Conservation (phyloP, 116 monocot species). For the Papilionanthe hybrid region DNA sequence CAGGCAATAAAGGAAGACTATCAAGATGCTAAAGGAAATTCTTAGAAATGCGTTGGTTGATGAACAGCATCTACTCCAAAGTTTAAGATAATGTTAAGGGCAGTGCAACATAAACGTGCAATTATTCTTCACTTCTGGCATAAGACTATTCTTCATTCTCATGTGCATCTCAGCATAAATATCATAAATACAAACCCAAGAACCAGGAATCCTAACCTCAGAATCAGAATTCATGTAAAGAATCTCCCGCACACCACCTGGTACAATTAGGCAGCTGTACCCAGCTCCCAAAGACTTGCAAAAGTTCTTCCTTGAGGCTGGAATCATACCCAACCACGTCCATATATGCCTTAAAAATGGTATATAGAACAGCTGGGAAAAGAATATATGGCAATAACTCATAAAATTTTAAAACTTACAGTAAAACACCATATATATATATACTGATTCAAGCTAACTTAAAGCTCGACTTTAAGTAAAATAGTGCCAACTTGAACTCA, state of each 20-base stretch:
- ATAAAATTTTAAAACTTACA: not conserved
- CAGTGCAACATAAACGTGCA: too few relatives aligned
- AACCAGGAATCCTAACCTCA: slow-evolving; percentile 41
- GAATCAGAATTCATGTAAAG: slow-evolving; percentile 69
- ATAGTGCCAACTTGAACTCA: not conserved
- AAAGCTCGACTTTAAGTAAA: too few relatives aligned
- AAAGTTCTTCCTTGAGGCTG: slow-evolving; percentile 71
- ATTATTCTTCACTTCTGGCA: too few relatives aligned
- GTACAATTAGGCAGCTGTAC: slow-evolving; percentile 70
- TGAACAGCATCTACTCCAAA: too few relatives aligned
- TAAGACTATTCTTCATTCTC: not conserved
- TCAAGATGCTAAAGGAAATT: too few relatives aligned
- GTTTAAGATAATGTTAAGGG: too few relatives aligned
- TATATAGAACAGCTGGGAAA: slow-evolving; percentile 69
- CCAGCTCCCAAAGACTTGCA: slow-evolving; percentile 47
- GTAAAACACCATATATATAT: not conserved
- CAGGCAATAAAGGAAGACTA: too few relatives aligned
- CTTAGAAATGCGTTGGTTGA: too few relatives aligned
- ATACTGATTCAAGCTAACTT: not conserved
- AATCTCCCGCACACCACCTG: slow-evolving; percentile 84
- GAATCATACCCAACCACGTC: slow-evolving; percentile 76
- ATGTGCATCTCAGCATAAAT: not conserved
- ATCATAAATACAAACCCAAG: not conserved
- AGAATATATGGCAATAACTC: not conserved
- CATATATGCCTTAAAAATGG: slow-evolving; percentile 90